These are phyloP conservation scores for Neonectria punicea DNA, from an alignment of 2,329 filamentous ascomycete genomes.

Conservation along the genomic window DNA sequence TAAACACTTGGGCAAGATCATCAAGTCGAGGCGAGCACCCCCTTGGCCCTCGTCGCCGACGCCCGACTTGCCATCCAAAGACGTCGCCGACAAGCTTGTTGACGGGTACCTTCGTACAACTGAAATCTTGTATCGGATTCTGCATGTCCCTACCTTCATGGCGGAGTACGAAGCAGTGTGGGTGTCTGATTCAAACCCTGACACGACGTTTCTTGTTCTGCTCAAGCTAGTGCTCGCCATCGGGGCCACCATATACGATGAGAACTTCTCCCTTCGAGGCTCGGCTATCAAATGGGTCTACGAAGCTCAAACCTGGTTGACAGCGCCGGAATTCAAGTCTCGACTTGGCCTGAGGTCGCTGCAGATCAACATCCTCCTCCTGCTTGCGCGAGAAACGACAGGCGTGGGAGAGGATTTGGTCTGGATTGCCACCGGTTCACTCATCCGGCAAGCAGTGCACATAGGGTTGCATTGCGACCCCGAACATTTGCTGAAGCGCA, in stretches of 20 bases:
- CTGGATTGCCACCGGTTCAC: conserved; percentile 58
- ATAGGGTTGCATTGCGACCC: too few relatives aligned
- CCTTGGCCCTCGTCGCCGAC: conserved; percentile 57
- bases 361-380: conserved; percentile 57
- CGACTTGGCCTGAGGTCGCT: conserved; percentile 61
- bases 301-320: conserved; percentile 66
- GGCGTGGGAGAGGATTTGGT: conserved; percentile 56
- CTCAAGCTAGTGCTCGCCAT: conserved; percentile 69
- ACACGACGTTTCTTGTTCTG: conserved; percentile 62
- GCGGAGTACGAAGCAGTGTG: conserved; percentile 63
- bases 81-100: conserved; percentile 58
- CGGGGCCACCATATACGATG: conserved; percentile 62
- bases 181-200: conserved; percentile 45
- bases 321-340: conserved; percentile 63
- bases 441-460: conserved; percentile 32
- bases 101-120: conserved; percentile 59
- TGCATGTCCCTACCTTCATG: conserved; percentile 63
- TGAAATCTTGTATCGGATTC: conserved; percentile 59
- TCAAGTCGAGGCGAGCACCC: conserved; percentile 62
- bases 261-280: conserved; percentile 59
- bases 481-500: too few relatives aligned
- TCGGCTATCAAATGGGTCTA: conserved; percentile 66
- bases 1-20: conserved; percentile 62
- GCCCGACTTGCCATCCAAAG: conserved; percentile 57
- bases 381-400: conserved; percentile 54